A percentile compares a stretch with the other conserved stretches of the same genome.
Conservation (phyloP, 2,329 filamentous ascomycete genomes). For the Fusarium compactum region DNA sequence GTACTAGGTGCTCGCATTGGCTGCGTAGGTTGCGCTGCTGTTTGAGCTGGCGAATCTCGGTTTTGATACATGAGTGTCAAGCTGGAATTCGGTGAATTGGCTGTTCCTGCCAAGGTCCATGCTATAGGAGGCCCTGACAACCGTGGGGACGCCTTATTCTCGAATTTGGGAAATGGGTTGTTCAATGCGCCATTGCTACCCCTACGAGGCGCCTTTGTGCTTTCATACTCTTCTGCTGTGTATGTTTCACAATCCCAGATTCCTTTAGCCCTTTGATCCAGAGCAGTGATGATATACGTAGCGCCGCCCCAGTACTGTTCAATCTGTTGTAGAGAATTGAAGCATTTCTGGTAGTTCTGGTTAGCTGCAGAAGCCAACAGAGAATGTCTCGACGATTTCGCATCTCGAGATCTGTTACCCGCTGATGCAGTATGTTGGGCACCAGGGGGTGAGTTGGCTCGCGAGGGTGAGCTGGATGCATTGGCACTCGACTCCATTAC, state of each 20-base stretch:
- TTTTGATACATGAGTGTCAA: constrained; percentile 84
- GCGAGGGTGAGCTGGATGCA: constrained; percentile 70
- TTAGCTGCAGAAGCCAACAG: constrained; percentile 84
- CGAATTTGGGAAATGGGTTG: constrained; percentile 58
- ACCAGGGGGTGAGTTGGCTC: constrained; percentile 65
- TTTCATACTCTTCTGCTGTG: constrained; percentile 81
- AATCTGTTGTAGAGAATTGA: constrained; percentile 84
- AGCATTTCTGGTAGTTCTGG: constrained; percentile 88
- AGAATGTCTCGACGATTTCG: constrained; percentile 73
- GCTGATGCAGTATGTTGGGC: constrained; percentile 8
- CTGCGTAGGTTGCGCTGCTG: constrained; percentile 19
- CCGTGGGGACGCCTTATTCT: constrained; percentile 63
- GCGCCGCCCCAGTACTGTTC: constrained; percentile 88
- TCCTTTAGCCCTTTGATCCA: constrained; percentile 89
- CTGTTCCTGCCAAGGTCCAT: constrained; percentile 89
- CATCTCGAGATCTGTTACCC: constrained; percentile 36
- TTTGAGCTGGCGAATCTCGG: constrained; percentile 25
- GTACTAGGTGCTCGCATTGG: constrained; percentile 56
- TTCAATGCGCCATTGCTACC: constrained; percentile 54
- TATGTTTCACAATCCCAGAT: constrained; percentile 81
- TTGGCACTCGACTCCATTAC: constrained; percentile 83
- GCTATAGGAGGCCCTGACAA: constrained; percentile 69
- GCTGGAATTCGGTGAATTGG: constrained; percentile 86
- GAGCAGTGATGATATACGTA: constrained; percentile 85
- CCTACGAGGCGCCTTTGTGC: constrained; percentile 66